phyloP scores from a whole-genome alignment of 2,329 filamentous ascomycete genomes.

The Boeremia exigua region DNA sequence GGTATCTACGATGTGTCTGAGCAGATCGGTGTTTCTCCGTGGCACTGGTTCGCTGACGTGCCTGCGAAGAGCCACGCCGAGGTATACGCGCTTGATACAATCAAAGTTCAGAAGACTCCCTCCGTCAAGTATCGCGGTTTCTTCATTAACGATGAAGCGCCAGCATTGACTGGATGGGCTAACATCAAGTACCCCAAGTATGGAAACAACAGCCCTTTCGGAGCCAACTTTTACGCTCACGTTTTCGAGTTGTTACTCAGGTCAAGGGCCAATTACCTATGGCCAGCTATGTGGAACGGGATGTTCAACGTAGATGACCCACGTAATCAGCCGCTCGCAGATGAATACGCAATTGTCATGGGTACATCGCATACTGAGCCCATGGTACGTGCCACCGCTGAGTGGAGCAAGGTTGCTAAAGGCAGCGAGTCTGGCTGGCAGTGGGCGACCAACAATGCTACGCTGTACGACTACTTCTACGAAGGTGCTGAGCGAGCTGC shows the following conservation, averaged over 20 bases:
- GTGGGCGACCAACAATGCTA: conserved; percentile 72
- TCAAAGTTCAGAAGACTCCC: conserved; percentile 65
- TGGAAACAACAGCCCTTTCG: conserved; percentile 53
- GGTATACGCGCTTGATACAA: conserved; percentile 62
- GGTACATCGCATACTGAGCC: conserved; percentile 77
- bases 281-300: conserved; percentile 73
- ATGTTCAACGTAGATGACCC: conserved; percentile 77
- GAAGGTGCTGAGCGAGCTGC: conserved; percentile 70
- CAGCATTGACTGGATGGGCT: conserved; percentile 71
- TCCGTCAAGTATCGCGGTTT: conserved; percentile 72
- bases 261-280: conserved; percentile 75
- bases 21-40: conserved; percentile 75
- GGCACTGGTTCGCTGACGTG: conserved; percentile 73
- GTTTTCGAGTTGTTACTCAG: conserved; percentile 76
- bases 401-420: conserved; percentile 56
- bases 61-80: conserved; percentile 57
- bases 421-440: conserved; percentile 64
- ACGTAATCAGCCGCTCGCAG: conserved; percentile 70
- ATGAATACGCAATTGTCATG: conserved; percentile 77
- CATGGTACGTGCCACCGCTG: conserved; percentile 65
- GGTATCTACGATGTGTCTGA: conserved; percentile 75
- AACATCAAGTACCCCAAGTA: conserved; percentile 59
- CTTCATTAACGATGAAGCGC: conserved; percentile 75
- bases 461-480: conserved; percentile 71
- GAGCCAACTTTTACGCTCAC: conserved; percentile 69